Percentiles rank a stretch among this genome's conserved stretches.
phyloP scores from a whole-genome alignment of 1,139 yeast genomes.

The Lodderomyces jiufengensis region DNA sequence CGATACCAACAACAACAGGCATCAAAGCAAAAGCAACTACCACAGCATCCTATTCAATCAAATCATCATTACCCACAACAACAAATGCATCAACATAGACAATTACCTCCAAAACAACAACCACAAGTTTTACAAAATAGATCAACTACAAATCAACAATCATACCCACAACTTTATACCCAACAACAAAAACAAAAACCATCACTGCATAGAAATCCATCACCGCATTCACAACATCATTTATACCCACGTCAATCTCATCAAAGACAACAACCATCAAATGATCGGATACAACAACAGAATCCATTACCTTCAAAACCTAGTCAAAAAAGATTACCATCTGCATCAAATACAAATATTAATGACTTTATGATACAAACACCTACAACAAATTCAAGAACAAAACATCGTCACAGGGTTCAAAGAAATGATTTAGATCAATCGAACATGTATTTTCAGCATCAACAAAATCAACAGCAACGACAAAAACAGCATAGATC shows the following conservation, averaged over 20 bases:
- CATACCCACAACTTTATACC: not conserved
- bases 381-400: conserved; percentile 6
- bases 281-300: conserved; percentile 5
- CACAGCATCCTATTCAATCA: conserved; percentile 2
- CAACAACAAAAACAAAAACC: conserved; percentile 9
- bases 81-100: conserved; percentile 11
- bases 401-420: conserved; percentile 15
- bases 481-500: conserved; percentile 12
- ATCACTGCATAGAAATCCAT: not conserved
- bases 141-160: not conserved
- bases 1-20: conserved; percentile 6
- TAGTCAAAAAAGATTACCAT: conserved; percentile 8
- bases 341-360: conserved; percentile 13
- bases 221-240: conserved; percentile 4
- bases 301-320: conserved; percentile 2
- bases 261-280: conserved; percentile 5
- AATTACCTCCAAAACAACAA: conserved; percentile 5
- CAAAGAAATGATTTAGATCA: conserved; percentile 1
- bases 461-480: conserved; percentile 8
- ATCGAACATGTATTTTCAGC: conserved; percentile 1
- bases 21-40: conserved; percentile 6
- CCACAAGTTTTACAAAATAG: conserved; percentile 1
- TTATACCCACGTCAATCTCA: not conserved
- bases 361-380: conserved; percentile 11
- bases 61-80: conserved; percentile 1